phyloP scores from a whole-genome alignment of 2,329 filamentous ascomycete species.

The Eutypa lata region DNA sequence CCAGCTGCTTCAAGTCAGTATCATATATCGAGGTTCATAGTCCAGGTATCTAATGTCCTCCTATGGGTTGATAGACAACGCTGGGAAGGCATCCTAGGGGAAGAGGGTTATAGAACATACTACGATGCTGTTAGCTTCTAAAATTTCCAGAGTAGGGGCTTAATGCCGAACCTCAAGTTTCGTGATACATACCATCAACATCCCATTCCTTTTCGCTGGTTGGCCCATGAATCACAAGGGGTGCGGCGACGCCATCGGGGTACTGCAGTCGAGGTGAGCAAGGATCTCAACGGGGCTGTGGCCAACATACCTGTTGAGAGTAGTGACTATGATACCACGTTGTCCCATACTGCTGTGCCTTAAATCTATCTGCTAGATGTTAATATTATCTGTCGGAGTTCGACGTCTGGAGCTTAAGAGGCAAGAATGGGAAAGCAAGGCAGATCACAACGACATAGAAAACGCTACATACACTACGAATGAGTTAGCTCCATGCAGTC shows the following conservation, averaged over 20 bases:
- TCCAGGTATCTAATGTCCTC: not conserved
- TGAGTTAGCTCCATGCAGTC: not conserved
- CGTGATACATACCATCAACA: constrained; percentile 29
- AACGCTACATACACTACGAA: not conserved
- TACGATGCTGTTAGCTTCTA: not conserved
- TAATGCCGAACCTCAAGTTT: not conserved
- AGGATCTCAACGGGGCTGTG: constrained; percentile 9
- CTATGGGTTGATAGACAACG: not conserved
- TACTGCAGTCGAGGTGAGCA: constrained; percentile 28
- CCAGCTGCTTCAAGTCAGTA: constrained; percentile 23
- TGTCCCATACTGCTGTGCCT: constrained; percentile 33
- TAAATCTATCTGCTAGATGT: constrained; percentile 28
- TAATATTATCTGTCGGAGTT: not conserved
- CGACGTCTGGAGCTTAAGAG: no score
- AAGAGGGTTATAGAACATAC: not conserved
- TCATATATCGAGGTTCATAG: not conserved
- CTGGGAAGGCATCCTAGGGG: not conserved
- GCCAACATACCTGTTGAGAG: constrained; percentile 31
- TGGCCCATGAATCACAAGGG: constrained; percentile 46
- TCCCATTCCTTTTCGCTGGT: constrained; percentile 41
- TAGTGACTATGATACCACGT: constrained; percentile 38
- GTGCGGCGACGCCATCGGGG: constrained; percentile 44
- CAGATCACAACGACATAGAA: no score
- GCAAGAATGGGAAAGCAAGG: not conserved
- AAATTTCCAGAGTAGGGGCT: not conserved